phyloP scores from a whole-genome alignment of 2,329 filamentous ascomycete genomes.

The Erysiphe pulchra region DNA sequence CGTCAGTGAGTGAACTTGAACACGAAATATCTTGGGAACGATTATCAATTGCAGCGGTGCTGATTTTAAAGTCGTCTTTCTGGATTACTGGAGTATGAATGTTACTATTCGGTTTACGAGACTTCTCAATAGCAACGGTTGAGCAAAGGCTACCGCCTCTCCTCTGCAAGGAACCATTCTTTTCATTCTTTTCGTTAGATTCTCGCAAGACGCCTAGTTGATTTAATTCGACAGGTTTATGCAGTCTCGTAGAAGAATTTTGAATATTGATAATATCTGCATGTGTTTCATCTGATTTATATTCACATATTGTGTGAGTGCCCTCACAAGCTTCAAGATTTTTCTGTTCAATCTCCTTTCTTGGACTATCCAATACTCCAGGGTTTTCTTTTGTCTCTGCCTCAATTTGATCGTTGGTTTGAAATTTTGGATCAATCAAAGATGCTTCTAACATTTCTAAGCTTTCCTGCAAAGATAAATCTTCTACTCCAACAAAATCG shows the following conservation, averaged over 20 bases:
- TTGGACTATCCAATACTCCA: background rate
- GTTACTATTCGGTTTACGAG: background rate
- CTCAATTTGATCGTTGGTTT: background rate
- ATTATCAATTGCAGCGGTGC: background rate
- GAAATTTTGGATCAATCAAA: background rate
- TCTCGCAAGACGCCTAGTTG: too few species aligned
- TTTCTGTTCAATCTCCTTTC: background rate
- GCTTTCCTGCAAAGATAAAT: background rate
- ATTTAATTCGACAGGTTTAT: too few species aligned
- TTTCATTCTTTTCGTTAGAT: too few species aligned
- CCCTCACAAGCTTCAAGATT: background rate
- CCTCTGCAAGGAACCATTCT: too few species aligned
- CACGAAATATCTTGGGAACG: background rate
- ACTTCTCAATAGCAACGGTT: background rate
- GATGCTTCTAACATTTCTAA: background rate
- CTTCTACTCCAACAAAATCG: background rate
- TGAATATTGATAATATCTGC: too few species aligned
- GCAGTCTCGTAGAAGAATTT: too few species aligned
- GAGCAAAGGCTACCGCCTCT: too few species aligned
- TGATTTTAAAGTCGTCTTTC: background rate
- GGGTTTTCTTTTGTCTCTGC: background rate
- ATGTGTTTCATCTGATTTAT: too few species aligned
- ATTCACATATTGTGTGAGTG: too few species aligned
- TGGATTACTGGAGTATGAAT: background rate
- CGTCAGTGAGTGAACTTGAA: background rate